Evolutionary conservation across 176 grass and related monocot species (phyloP).

Genomic region (Musa itinerans): DNA sequence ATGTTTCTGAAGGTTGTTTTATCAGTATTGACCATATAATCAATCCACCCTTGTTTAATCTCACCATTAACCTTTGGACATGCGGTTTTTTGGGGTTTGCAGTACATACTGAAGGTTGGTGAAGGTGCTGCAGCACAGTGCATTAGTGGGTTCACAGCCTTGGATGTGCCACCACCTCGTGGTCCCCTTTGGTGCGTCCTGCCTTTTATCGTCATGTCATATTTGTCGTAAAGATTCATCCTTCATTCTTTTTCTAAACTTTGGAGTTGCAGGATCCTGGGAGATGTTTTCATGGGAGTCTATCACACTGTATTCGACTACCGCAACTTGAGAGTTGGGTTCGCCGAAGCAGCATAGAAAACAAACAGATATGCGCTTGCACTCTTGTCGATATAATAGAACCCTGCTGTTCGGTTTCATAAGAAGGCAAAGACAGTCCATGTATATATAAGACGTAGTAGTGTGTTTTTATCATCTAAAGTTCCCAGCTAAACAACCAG

Average conservation of each 20-base stretch:
- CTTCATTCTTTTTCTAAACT: background rate
- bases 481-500: too few species aligned
- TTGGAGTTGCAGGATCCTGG: background rate
- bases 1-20: background rate
- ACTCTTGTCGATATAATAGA: too few species aligned
- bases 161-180: conserved; percentile 43
- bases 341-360: background rate
- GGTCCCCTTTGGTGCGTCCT: conserved; percentile 49
- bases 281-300: conserved; percentile 9
- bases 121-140: conserved; percentile 39
- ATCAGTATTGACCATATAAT: background rate
- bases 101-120: conserved; percentile 59
- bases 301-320: conserved; percentile 11
- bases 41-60: too few species aligned
- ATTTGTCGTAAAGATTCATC: background rate
- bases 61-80: background rate
- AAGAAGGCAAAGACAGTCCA: too few species aligned
- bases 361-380: too few species aligned
- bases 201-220: too few species aligned
- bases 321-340: background rate
- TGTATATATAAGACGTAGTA: too few species aligned
- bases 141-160: conserved; percentile 54
- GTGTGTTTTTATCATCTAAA: too few species aligned
- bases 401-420: too few species aligned
- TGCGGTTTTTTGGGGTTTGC: background rate